Evolutionary conservation across 305 asterid species (phyloP).

Genomic region (Rubia tinctorum): DNA sequence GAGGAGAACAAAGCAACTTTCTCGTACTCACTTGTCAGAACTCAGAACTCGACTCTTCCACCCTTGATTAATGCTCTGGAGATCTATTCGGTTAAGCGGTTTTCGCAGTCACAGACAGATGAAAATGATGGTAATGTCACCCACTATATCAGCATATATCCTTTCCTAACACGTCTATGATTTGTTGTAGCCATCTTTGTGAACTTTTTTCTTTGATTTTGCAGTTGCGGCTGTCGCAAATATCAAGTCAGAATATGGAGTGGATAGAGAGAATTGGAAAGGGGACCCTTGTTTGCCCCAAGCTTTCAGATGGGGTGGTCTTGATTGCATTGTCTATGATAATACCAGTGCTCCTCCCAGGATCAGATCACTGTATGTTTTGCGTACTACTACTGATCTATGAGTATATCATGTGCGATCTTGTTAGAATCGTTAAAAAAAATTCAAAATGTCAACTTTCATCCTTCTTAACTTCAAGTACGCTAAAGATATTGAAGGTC

Average conservation of each 20-base stretch:
- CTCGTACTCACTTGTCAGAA: not conserved
- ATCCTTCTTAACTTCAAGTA: too few relatives aligned
- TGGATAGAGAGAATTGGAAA: conserved; percentile 30
- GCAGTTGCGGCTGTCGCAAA: conserved; percentile 8
- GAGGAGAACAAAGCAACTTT: not conserved
- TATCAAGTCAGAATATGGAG: conserved; percentile 21
- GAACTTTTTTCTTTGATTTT: not conserved
- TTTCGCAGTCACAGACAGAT: conserved; percentile 17
- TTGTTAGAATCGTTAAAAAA: not conserved
- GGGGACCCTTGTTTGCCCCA: conserved; percentile 41
- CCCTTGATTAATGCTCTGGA: conserved; percentile 31
- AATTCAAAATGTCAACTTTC: too few relatives aligned
- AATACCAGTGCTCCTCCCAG: conserved; percentile 12
- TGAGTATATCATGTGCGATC: too few relatives aligned
- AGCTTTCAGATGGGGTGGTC: conserved; percentile 30
- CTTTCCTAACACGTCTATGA: too few relatives aligned
- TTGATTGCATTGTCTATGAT: conserved; percentile 25
- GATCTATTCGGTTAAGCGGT: conserved; percentile 10
- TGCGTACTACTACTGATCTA: not conserved
- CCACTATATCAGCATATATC: not conserved
- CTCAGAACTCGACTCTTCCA: conserved; percentile 23
- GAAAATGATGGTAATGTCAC: conserved; percentile 20
- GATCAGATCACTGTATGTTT: conserved; percentile 26
- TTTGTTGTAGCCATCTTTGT: not conserved
- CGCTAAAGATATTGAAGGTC: too few relatives aligned